Evolutionary conservation across 2,329 filamentous ascomycete genomes (phyloP), one percentile per base, ranked within the genome.

Genomic region (Neurospora sp.): DNA sequence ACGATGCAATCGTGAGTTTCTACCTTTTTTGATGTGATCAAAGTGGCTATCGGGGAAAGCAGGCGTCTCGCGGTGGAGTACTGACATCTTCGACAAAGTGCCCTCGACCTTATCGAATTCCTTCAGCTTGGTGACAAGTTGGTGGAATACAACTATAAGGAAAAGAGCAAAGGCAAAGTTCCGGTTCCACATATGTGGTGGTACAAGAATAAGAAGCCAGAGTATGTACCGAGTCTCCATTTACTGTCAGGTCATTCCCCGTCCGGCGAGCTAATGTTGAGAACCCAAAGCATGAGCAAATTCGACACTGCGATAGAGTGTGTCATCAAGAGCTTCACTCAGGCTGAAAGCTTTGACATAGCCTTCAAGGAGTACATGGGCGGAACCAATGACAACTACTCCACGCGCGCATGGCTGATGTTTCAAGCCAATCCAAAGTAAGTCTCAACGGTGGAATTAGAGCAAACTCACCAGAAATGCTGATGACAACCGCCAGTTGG

Each of bases 41-140:
- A 8, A 33, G 33, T 33, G 33, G 33, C 33, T 33, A 33, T 33
- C 33, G 33, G 33, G 33, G 33, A 33, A 33, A 33, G 33, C 33
- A 33, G 6, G 33, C 33, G 1, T 33, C 33, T 33, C 33, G 33
- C 33, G 33, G 33, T 6, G 43, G 19, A 6, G 11, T 46, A 52
- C 52, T 62, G 15, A 62, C 52, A 36, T 15, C 0, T 39, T 57
- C 2, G 2, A 15, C 6, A 68, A 33, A 33, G 69, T 38, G 68
- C 69, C 6, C 67, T 79, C 75, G 6, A 76, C 67, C 43, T 68
- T 11, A 69, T 80, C 78, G 8, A 77, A 1, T 23, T 39, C 3
- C 43, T 68, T 8, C 0, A 38, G 4, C 67, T 72, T 23, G 52
- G 8, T 17, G 12, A 62, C 52, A 62, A 62, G 15, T 17, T 33